Percentiles rank a stretch among this genome's conserved stretches.
Evolutionary conservation across 1,284 basidiomycete species (phyloP).

Genomic region (Takashimella tepidaria): DNA sequence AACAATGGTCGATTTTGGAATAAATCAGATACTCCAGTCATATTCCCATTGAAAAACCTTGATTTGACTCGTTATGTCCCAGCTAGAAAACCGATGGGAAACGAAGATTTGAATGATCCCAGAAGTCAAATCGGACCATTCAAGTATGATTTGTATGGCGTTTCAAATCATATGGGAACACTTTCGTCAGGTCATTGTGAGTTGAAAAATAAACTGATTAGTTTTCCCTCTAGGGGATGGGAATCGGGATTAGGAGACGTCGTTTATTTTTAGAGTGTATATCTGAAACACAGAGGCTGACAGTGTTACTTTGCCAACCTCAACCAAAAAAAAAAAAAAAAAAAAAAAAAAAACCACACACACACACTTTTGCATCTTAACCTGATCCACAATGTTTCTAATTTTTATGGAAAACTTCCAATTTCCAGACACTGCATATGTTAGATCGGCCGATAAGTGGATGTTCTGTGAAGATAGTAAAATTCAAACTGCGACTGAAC

Average conservation of each 20-base stretch:
- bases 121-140: conserved; percentile 76
- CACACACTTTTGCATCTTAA: no score
- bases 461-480: conserved; percentile 82
- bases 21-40: conserved; percentile 84
- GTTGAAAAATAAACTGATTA: no score
- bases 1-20: conserved; percentile 77
- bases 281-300: no score
- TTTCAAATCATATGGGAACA: conserved; percentile 88
- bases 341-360: no score
- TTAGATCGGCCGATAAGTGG: conserved; percentile 72
- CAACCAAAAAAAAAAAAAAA: no score
- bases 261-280: no score
- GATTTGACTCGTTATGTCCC: conserved; percentile 93
- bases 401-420: no score
- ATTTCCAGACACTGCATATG: conserved; percentile 75
- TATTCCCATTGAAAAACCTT: conserved; percentile 75
- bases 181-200: conserved; percentile 86
- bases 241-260: no score
- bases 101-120: conserved; percentile 58
- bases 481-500: conserved; percentile 62
- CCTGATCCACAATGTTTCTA: no score
- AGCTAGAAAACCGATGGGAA: conserved; percentile 63
- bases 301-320: no score
- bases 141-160: conserved; percentile 79
- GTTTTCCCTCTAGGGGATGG: no score